These are phyloP conservation scores for Diaporthe caulivora DNA, from an alignment of 2,329 filamentous ascomycete species.

Conservation along the genomic window DNA sequence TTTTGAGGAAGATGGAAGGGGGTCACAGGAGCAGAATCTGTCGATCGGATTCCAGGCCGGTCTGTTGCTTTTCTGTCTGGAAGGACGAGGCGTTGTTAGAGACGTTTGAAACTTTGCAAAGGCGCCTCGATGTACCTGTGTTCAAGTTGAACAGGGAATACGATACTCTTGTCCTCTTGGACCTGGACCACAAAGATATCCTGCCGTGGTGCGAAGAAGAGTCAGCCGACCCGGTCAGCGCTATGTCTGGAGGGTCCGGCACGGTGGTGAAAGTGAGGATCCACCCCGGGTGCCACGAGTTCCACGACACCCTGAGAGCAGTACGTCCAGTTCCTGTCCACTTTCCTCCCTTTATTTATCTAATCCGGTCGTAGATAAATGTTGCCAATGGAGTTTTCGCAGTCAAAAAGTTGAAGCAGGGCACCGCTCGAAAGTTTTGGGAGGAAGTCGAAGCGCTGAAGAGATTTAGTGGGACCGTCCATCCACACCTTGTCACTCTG, in stretches of 20 bases:
- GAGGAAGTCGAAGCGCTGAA: neutral
- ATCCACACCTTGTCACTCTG: constrained; percentile 30
- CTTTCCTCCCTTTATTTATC: accelerated
- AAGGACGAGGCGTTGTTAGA: accelerated
- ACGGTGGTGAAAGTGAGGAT: constrained; percentile 2
- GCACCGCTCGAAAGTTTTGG: neutral
- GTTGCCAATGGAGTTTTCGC: constrained; percentile 26
- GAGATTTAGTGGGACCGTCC: constrained; percentile 14
- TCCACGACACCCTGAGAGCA: constrained; percentile 4
- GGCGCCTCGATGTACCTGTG: neutral
- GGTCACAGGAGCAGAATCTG: neutral
- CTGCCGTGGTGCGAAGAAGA: constrained; percentile 28
- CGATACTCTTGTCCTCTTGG: neutral
- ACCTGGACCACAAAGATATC: neutral
- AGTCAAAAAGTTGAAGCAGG: neutral
- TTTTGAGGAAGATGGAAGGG: neutral
- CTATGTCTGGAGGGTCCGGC: constrained; percentile 27
- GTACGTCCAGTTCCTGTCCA: neutral
- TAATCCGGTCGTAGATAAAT: neutral
- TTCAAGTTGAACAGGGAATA: neutral
- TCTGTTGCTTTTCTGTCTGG: neutral
- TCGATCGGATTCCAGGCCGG: neutral
- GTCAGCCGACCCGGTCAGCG: neutral
- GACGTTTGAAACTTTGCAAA: neutral
- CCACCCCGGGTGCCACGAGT: neutral